Evolutionary conservation across 2,329 filamentous ascomycete species (phyloP).

Genomic region (Cephalotrichum gorgonifer): DNA sequence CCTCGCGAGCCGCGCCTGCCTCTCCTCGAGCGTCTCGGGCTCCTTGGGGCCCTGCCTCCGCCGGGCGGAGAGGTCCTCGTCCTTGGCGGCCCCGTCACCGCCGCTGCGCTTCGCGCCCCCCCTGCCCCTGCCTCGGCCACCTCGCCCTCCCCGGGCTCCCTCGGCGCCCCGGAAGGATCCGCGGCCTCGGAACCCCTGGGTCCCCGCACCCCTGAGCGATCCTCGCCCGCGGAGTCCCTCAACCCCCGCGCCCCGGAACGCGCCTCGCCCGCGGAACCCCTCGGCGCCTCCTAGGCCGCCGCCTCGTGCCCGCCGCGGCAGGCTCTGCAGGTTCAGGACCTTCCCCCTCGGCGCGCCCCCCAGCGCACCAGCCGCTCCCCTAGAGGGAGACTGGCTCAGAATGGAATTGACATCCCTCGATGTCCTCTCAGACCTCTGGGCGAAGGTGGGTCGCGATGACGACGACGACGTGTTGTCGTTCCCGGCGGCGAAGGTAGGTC

Average conservation of each 20-base stretch:
- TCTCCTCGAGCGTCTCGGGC: slow-evolving; percentile 12
- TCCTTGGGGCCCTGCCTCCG: slow-evolving; percentile 9
- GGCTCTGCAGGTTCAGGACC: slow-evolving; percentile 27
- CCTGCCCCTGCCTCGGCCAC: slow-evolving; percentile 13
- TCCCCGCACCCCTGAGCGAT: slow-evolving; percentile 9
- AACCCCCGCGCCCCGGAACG: slow-evolving; percentile 5
- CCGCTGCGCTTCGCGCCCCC: slow-evolving; percentile 12
- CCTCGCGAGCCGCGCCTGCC: slow-evolving; percentile 17
- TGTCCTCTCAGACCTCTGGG: slow-evolving; percentile 21
- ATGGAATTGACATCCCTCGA: slow-evolving; percentile 22
- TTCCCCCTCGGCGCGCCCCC: slow-evolving; percentile 15
- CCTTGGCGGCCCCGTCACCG: slow-evolving; percentile 8
- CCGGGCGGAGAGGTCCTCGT: slow-evolving; percentile 6
- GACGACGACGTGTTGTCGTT: too few relatives aligned
- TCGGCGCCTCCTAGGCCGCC: slow-evolving; percentile 16
- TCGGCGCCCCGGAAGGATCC: slow-evolving; percentile 6
- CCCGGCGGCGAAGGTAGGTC: too few relatives aligned
- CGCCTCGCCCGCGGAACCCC: slow-evolving; percentile 6
- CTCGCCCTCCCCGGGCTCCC: slow-evolving; percentile 8
- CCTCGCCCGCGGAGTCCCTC: slow-evolving; percentile 4
- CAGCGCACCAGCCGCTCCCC: too few relatives aligned
- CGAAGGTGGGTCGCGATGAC: slow-evolving; percentile 10
- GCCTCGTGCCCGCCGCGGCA: slow-evolving; percentile 20
- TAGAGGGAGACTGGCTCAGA: slow-evolving; percentile 12
- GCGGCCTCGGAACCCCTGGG: slow-evolving; percentile 6